Percentiles rank a stretch among this genome's conserved stretches.
Evolutionary conservation across 1,139 yeast species (phyloP).

Genomic region (Sugiyamaella castrensis): DNA sequence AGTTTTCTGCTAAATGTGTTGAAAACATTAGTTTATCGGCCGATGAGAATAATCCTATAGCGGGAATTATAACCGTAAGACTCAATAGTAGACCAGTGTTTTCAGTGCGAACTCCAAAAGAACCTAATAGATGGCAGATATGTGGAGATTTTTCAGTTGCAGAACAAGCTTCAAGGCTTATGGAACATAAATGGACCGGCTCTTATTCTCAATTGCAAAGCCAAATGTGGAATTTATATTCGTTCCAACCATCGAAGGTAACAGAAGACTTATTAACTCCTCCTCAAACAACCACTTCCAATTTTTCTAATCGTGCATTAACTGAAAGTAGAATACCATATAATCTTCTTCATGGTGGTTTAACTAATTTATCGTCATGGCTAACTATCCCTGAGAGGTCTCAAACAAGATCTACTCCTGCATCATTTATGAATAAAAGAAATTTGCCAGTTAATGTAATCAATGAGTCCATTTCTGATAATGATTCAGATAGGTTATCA

Average conservation of each 20-base stretch:
- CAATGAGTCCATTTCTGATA: conserved; percentile 8
- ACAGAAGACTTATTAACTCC: conserved; percentile 18
- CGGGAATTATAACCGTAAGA: conserved; percentile 27
- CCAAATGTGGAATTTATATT: conserved; percentile 24
- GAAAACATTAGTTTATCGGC: conserved; percentile 20
- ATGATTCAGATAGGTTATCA: conserved; percentile 5
- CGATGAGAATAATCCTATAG: conserved; percentile 12
- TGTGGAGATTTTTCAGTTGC: conserved; percentile 35
- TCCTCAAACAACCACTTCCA: conserved; percentile 16
- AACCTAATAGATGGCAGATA: conserved; percentile 25
- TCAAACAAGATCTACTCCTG: conserved; percentile 21
- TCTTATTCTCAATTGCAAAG: conserved; percentile 22
- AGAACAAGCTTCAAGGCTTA: conserved; percentile 28
- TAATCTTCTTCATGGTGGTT: background rate
- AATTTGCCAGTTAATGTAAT: background rate
- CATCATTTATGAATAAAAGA: conserved; percentile 2
- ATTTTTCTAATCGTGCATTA: background rate
- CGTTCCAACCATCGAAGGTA: conserved; percentile 27
- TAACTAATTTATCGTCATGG: background rate
- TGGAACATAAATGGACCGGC: conserved; percentile 31
- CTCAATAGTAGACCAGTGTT: conserved; percentile 28
- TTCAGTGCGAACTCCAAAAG: conserved; percentile 23
- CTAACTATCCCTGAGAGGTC: conserved; percentile 14
- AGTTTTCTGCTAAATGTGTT: conserved; percentile 27
- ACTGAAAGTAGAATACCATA: background rate